Base-by-base conservation (phyloP, 176 grass and related monocot genomes). In the Aechmea fasciata region DNA sequence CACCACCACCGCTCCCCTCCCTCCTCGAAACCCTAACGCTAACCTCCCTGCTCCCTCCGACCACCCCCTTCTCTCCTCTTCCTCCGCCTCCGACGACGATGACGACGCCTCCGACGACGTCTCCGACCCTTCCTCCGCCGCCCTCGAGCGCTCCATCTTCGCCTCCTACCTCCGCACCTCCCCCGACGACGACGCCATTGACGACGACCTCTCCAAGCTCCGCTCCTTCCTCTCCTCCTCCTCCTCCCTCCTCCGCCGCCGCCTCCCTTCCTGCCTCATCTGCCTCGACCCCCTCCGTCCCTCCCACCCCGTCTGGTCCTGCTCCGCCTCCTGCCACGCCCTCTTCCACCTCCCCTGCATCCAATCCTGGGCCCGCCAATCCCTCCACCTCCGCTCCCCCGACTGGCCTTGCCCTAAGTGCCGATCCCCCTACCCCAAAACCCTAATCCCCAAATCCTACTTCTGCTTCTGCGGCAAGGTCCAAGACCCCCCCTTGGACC, bases 341-440 rank as follows among this genome's bases (percentile, higher is more conserved):
- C 69, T 90, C 65, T 81, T 97, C 81, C 93, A 97, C 71, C 93
- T 97, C 52, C 64, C 71, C 68, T 97, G 93, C 84, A 92, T 97
- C 81, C 93, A 97, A 61, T 90, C 79, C 50, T 97, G 93, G 93
- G 83, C 93, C 0, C 86, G 74, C 71, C 93, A 96, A 69, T 88
- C 86, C 51, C 77, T 74, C 51, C 82, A 80, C 41, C 68, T 83
- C 51, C 79, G 88, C 15, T 49, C 75, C 23, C 57, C 83, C 50
- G 79, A 88, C 73, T 97, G 93, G 93, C 82, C 83, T 17, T 97
- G 93, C 74, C 93, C 93, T 70, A 97, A 97, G 59, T 97, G 89
- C 79, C 93, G 93, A 61, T 83, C 87, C 66, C 7, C 84, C 52
- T 97, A 87, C 74, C 48, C 89, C 64, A 83, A 80, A 71, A 78